phyloP scores from a whole-genome alignment of 2,329 filamentous ascomycete genomes.

The Pyrenophora seminiperda region DNA sequence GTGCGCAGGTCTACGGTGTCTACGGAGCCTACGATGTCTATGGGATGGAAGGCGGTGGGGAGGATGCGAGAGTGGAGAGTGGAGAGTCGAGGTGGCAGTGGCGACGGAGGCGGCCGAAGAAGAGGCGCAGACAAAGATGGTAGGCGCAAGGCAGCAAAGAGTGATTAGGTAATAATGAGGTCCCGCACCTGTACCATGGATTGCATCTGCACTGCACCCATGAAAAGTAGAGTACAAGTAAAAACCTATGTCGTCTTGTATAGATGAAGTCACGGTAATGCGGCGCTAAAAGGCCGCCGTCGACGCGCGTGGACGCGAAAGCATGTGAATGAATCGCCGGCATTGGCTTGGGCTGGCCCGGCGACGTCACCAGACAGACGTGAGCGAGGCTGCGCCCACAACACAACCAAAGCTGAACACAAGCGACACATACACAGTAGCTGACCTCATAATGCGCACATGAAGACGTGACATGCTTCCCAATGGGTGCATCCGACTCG shows the following conservation, averaged over 20 bases:
- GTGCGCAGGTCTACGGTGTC: background rate
- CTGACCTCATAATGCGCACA: constrained; percentile 21
- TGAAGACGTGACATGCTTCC: constrained; percentile 42
- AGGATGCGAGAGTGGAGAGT: background rate
- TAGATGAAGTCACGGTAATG: background rate
- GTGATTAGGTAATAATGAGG: background rate
- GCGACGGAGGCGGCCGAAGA: background rate
- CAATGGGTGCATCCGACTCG: constrained; percentile 97
- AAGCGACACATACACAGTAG: constrained; percentile 1
- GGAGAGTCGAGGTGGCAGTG: constrained; percentile 2
- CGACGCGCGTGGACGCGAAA: constrained; percentile 18
- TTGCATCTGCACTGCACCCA: too few species aligned
- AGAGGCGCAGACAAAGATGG: too few species aligned
- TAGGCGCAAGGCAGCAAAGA: background rate
- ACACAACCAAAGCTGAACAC: constrained; percentile 4
- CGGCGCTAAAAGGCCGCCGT: background rate
- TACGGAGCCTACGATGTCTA: too few species aligned
- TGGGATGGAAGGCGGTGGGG: constrained; percentile 1
- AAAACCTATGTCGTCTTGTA: background rate
- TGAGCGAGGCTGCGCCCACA: constrained; percentile 14
- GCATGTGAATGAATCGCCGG: constrained; percentile 28
- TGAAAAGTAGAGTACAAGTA: background rate
- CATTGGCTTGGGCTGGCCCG: constrained; percentile 15
- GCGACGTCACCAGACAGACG: constrained; percentile 26
- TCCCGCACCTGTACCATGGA: too few species aligned